Evolutionary conservation across 2,329 filamentous ascomycete species (phyloP).

Genomic region (Ilyonectria mors-panacis): DNA sequence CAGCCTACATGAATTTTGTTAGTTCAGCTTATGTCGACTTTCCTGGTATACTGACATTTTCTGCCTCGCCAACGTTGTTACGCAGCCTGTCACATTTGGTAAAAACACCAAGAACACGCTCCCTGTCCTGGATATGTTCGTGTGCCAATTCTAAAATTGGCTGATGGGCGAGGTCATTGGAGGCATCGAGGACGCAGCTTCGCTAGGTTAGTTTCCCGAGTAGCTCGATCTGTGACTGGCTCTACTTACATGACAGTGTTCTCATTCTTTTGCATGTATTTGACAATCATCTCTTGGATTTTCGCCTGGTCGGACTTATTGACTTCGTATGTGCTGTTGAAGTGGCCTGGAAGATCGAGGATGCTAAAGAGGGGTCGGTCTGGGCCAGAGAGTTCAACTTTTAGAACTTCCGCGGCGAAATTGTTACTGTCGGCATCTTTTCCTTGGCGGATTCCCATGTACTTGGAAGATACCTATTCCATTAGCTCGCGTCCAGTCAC

Average conservation of each 20-base stretch:
- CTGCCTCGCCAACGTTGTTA: constrained; percentile 27
- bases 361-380: constrained; percentile 55
- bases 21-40: not conserved
- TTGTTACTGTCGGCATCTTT: constrained; percentile 48
- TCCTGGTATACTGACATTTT: not conserved
- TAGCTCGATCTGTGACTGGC: not conserved
- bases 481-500: not conserved
- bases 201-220: not conserved
- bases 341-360: constrained; percentile 55
- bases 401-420: constrained; percentile 56
- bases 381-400: constrained; percentile 56
- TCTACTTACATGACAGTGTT: constrained; percentile 57
- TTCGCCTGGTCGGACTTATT: too few relatives aligned
- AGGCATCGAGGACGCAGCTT: constrained; percentile 54
- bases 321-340: too few relatives aligned
- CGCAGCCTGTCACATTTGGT: constrained; percentile 55
- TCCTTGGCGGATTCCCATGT: constrained; percentile 51
- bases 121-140: constrained; percentile 43
- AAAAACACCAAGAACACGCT: constrained; percentile 54
- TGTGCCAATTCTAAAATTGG: constrained; percentile 49
- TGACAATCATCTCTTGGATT: too few relatives aligned
- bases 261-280: constrained; percentile 54
- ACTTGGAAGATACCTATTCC: constrained; percentile 45
- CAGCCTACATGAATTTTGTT: constrained; percentile 27
- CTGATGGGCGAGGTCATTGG: constrained; percentile 50